Conservation (phyloP, 2,329 filamentous ascomycete genomes). For the Curvularia verruculosa region DNA sequence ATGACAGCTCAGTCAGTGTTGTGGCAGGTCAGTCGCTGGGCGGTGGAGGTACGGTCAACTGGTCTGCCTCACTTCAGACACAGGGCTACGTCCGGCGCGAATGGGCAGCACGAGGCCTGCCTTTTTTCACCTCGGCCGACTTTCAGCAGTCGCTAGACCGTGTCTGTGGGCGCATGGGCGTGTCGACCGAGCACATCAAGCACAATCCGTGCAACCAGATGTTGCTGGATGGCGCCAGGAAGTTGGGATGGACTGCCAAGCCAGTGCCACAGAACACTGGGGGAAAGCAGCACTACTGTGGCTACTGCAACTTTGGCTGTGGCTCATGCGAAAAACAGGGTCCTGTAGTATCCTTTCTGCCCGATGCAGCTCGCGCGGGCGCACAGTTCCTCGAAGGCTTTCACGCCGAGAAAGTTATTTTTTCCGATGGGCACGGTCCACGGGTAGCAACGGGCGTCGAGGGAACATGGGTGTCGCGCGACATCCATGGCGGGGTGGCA, state of each 20-base stretch:
- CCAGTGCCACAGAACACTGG: constrained; percentile 81
- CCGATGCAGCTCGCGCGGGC: constrained; percentile 77
- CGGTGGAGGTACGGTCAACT: constrained; percentile 88
- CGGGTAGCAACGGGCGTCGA: constrained; percentile 71
- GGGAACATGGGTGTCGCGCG: constrained; percentile 77
- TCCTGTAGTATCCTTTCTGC: constrained; percentile 76
- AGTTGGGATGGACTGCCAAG: constrained; percentile 73
- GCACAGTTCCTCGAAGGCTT: constrained; percentile 87
- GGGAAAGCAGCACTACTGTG: constrained; percentile 74
- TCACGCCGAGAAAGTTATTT: constrained; percentile 71
- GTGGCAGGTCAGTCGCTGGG: constrained; percentile 78
- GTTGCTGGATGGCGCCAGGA: constrained; percentile 75
- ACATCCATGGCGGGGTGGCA: constrained; percentile 64
- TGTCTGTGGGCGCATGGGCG: constrained; percentile 80
- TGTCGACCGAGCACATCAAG: constrained; percentile 66
- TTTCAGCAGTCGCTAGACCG: constrained; percentile 82
- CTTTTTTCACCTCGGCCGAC: constrained; percentile 73
- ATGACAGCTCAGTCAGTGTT: constrained; percentile 60
- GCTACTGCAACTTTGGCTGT: constrained; percentile 66
- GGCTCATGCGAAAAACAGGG: constrained; percentile 76
- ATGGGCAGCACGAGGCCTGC: constrained; percentile 74
- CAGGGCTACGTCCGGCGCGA: constrained; percentile 79
- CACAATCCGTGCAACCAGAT: constrained; percentile 76
- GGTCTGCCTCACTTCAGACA: constrained; percentile 71
- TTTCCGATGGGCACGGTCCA: constrained; percentile 62